These are phyloP conservation scores for Candida michaelii DNA, from an alignment of 805 yeast species.

Conservation along the genomic window DNA sequence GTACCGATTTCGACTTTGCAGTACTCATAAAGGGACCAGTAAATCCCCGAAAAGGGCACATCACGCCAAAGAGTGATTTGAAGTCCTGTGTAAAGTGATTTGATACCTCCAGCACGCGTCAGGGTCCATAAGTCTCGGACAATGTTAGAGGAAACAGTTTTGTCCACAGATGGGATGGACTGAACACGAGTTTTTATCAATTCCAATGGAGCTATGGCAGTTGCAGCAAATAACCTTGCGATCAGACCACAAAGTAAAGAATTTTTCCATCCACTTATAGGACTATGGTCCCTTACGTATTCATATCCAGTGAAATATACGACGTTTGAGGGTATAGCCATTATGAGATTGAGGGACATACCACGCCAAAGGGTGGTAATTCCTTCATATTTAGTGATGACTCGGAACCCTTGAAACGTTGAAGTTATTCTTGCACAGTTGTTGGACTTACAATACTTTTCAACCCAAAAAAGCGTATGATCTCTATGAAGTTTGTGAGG, in stretches of 20 bases:
- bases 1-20: slow-evolving; percentile 30
- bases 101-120: slow-evolving; percentile 55
- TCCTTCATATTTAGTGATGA: slow-evolving; percentile 75
- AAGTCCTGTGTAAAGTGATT: slow-evolving; percentile 77
- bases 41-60: slow-evolving; percentile 93
- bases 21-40: slow-evolving; percentile 84
- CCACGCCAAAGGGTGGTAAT: slow-evolving; percentile 83
- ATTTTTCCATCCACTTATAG: slow-evolving; percentile 52
- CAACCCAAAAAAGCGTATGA: slow-evolving; percentile 2
- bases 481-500: neutral
- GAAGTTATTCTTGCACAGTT: slow-evolving; percentile 57
- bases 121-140: slow-evolving; percentile 51
- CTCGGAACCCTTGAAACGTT: slow-evolving; percentile 70
- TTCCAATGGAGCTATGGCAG: slow-evolving; percentile 85
- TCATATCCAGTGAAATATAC: slow-evolving; percentile 96
- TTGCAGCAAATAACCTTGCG: slow-evolving; percentile 82
- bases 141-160: slow-evolving; percentile 24
- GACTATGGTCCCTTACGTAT: slow-evolving; percentile 71
- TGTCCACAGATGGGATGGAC: slow-evolving; percentile 64
- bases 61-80: slow-evolving; percentile 93
- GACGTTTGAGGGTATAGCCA: slow-evolving; percentile 92
- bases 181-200: slow-evolving; percentile 85
- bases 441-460: slow-evolving; percentile 35
- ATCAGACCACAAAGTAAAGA: slow-evolving; percentile 84
- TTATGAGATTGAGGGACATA: slow-evolving; percentile 70